phyloP scores from a whole-genome alignment of 805 yeast genomes.

The Komagataella pastoris region DNA sequence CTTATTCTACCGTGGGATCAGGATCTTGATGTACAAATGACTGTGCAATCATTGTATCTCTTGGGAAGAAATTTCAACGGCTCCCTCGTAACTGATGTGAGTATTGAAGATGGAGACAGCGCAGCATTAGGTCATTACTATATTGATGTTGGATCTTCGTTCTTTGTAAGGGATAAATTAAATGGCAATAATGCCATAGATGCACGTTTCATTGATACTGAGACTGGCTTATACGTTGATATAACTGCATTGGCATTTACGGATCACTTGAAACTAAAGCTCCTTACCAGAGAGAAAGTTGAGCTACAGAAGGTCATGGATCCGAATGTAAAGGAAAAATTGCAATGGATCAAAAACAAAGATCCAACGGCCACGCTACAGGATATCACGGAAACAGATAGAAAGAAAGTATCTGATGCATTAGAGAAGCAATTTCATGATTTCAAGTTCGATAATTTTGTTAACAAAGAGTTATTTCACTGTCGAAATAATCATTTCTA shows the following conservation, averaged over 20 bases:
- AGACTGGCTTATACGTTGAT: conserved; percentile 53
- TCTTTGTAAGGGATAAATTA: conserved; percentile 35
- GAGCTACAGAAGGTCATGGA: conserved; percentile 6
- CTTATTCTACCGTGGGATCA: conserved; percentile 52
- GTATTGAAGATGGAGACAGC: conserved; percentile 12
- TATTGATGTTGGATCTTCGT: conserved; percentile 30
- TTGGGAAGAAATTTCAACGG: conserved; percentile 36
- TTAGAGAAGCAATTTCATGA: not conserved
- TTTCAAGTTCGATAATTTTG: not conserved
- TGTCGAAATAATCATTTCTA: conserved; percentile 47
- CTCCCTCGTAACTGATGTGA: conserved; percentile 29
- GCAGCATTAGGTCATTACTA: conserved; percentile 43
- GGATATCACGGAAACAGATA: conserved; percentile 1
- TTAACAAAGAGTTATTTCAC: conserved; percentile 17
- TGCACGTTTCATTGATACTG: conserved; percentile 53
- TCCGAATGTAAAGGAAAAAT: conserved; percentile 4
- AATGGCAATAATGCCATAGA: conserved; percentile 47
- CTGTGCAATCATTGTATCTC: conserved; percentile 29
- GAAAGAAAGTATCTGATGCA: not conserved
- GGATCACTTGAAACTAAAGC: conserved; percentile 9
- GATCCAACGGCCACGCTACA: conserved; percentile 7
- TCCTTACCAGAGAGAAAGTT: conserved; percentile 3
- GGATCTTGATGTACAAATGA: conserved; percentile 54
- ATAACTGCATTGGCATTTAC: conserved; percentile 46
- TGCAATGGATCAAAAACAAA: conserved; percentile 3